phyloP scores from a whole-genome alignment of 2,329 filamentous ascomycete species.

The Nectriaceae sp. region DNA sequence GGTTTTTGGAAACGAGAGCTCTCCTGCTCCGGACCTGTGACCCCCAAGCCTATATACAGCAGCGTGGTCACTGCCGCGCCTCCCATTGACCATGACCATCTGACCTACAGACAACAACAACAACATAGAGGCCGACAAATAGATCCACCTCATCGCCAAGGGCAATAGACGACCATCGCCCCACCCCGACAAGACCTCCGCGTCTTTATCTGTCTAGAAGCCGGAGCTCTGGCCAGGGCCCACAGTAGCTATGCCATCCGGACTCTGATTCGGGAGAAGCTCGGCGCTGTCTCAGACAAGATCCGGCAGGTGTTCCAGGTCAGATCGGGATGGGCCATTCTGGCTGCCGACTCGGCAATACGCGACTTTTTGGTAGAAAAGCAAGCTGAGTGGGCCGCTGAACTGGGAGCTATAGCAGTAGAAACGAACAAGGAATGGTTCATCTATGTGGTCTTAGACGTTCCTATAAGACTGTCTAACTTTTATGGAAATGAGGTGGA shows the following conservation, averaged over 20 bases:
- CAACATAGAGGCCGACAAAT: conserved; percentile 3
- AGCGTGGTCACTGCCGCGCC: conserved; percentile 2
- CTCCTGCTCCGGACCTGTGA: neutral
- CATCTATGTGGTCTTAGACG: conserved; percentile 7
- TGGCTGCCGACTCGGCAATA: neutral
- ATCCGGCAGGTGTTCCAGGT: conserved; percentile 6
- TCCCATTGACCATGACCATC: neutral
- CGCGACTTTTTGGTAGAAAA: neutral
- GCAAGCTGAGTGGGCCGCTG: neutral
- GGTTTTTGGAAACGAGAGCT: conserved; percentile 12
- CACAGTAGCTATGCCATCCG: conserved; percentile 9
- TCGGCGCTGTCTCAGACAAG: conserved; percentile 2
- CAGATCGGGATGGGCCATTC: conserved; percentile 1
- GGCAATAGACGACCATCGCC: conserved; percentile 9
- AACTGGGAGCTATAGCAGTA: neutral
- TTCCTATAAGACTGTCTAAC: conserved; percentile 5
- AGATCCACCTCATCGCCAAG: conserved; percentile 11
- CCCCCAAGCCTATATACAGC: conserved; percentile 5
- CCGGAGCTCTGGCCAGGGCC: conserved; percentile 12
- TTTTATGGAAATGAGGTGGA: conserved; percentile 4
- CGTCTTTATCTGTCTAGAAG: conserved; percentile 16
- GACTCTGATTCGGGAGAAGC: conserved; percentile 5
- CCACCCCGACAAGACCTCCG: conserved; percentile 14
- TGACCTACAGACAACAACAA: conserved; percentile 3
- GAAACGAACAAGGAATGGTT: conserved; percentile 3